Evolutionary conservation across 2,329 filamentous ascomycete species (phyloP), one percentile per base, ranked within the genome.

Genomic region (Beauveria australis): DNA sequence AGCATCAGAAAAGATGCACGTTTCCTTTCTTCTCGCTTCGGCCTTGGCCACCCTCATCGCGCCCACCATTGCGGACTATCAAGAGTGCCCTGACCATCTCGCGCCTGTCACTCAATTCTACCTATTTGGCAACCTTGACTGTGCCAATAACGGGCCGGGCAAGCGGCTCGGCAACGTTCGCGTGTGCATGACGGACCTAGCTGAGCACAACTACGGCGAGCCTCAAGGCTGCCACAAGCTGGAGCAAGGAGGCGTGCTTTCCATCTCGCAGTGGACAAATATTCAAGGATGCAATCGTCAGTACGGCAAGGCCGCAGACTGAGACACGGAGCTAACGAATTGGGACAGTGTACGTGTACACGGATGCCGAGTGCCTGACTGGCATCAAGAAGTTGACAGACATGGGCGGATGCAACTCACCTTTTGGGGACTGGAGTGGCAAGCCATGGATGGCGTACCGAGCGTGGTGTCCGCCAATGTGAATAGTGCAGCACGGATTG

Each of bases 191-290:
- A 46, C 47, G 26, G 56, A 52, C 24, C 56, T 52, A 5, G 56
- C 56, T 14, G 24, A 44, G 40, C 47, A 53, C 56, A 59, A 59
- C 56, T 52, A 44, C 12, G 56, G 56, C 48, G 56, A 59, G 56
- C 56, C 56, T 3, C 22, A 52, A 8, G 56, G 56, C 56, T 59
- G 56, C 48, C 47, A 59, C 56, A 53, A 33, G 33, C 47, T 59
- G 46, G 56, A 53, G 14, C 48, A 46, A 22, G 48, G 28, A 5
- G 48, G 47, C 16, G 48, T 59, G 24, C 48, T 52, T 5, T 59
- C 56, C 26, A 43, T 59, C 14, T 59, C 47, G n/a, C 47, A 59
- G 56, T 59, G 56, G 56, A 52, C 56, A 28, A 46, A 52, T 22
- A 37, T 52, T 14, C 22, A 59, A 14, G 56, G 56, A 19, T 59